These are phyloP conservation scores for Simmondsia chinensis DNA, from an alignment of 148 eudicot species.

Conservation along the genomic window DNA sequence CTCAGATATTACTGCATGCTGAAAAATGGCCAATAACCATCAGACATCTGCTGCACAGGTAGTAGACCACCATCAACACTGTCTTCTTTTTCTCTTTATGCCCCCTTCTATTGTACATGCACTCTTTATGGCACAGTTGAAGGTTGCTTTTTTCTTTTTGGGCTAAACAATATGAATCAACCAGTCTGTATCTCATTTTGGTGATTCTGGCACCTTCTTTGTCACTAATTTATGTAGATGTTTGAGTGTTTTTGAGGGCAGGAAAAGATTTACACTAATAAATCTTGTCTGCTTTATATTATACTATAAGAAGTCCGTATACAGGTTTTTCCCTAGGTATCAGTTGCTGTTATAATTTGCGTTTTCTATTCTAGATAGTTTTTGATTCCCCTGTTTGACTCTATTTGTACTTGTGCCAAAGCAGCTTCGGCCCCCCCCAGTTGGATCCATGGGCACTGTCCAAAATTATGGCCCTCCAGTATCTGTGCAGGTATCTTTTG, in stretches of 20 bases:
- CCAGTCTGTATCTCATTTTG: too few species aligned
- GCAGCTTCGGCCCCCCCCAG: conserved; percentile 41
- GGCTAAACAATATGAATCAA: neutral
- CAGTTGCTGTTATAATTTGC: neutral
- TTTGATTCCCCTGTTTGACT: neutral
- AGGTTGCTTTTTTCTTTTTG: neutral
- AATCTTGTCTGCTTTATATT: too few species aligned
- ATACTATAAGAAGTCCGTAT: too few species aligned
- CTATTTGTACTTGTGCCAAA: conserved; percentile 1
- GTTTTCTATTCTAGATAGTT: neutral
- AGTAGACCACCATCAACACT: neutral
- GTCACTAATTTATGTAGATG: neutral
- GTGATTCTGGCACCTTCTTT: too few species aligned
- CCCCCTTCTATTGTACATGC: neutral
- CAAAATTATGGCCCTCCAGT: conserved; percentile 55
- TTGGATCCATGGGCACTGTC: conserved; percentile 62
- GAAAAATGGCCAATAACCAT: conserved; percentile 45
- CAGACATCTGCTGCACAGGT: conserved; percentile 63
- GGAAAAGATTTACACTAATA: too few species aligned
- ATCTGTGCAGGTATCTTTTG: conserved; percentile 50
- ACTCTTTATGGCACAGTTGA: neutral
- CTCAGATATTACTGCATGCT: conserved; percentile 11
- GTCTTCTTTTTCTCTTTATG: neutral
- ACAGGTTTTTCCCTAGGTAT: too few species aligned
- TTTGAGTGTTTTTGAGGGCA: too few species aligned